Conservation (phyloP, 164 flowering plant species). For the Cinnamomum micranthum region DNA sequence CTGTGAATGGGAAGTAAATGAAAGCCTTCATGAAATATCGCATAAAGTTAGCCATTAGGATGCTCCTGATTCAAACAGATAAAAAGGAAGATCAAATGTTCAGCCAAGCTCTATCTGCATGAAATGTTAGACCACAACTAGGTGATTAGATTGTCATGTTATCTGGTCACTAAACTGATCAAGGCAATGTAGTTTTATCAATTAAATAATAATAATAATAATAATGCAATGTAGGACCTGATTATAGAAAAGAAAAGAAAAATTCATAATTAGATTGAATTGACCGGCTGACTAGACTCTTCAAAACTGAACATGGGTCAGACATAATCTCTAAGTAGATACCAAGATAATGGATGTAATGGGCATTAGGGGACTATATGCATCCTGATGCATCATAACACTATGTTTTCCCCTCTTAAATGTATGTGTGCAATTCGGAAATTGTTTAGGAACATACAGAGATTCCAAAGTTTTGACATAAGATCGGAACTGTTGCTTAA, state of each 20-base stretch:
- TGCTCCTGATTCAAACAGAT: too few species aligned
- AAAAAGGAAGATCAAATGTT: neutral
- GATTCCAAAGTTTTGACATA: neutral
- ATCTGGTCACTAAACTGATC: neutral
- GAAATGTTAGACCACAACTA: too few species aligned
- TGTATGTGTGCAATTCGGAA: neutral
- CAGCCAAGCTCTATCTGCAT: neutral
- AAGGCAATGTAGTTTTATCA: neutral
- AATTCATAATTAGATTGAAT: neutral
- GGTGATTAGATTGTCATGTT: too few species aligned
- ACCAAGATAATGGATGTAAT: neutral
- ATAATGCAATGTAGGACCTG: neutral
- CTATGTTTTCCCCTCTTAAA: neutral
- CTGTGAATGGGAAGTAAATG: conserved; percentile 12
- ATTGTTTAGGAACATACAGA: neutral
- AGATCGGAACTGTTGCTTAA: neutral
- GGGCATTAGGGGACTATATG: neutral
- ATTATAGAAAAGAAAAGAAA: neutral
- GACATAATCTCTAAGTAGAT: neutral
- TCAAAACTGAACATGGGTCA: neutral
- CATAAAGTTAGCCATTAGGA: neutral
- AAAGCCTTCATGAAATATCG: neutral
- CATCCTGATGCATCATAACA: neutral
- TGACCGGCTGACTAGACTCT: neutral
- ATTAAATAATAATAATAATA: neutral